phyloP scores from a whole-genome alignment of 495 filamentous ascomycete genomes.

The Ramalina peruviana region DNA sequence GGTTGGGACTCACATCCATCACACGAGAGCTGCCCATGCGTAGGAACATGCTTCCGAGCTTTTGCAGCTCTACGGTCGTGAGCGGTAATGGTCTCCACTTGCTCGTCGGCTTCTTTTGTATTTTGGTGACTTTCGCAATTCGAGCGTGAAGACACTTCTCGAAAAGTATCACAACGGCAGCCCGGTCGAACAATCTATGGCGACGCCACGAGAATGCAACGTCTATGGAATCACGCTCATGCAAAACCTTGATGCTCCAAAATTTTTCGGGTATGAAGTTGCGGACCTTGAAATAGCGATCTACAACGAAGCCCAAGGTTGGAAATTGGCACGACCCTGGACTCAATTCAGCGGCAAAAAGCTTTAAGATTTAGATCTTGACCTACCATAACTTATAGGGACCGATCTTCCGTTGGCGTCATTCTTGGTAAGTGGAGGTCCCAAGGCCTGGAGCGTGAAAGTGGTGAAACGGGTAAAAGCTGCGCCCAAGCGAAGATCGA shows the following conservation, averaged over 20 bases:
- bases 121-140: constrained; percentile 63
- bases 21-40: constrained; percentile 73
- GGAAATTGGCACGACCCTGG: constrained; percentile 92
- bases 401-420: constrained; percentile 23
- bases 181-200: constrained; percentile 74
- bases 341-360: neutral
- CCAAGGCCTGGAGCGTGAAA: constrained; percentile 51
- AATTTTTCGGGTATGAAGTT: constrained; percentile 90
- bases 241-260: constrained; percentile 80
- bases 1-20: constrained; percentile 45
- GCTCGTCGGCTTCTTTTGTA: constrained; percentile 78
- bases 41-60: constrained; percentile 78
- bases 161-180: constrained; percentile 64
- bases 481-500: constrained; percentile 82
- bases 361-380: neutral
- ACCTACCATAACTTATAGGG: constrained; percentile 72
- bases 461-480: constrained; percentile 88
- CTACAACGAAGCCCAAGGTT: constrained; percentile 91
- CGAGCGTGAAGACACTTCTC: constrained; percentile 73
- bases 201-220: constrained; percentile 80
- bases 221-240: constrained; percentile 59
- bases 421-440: constrained; percentile 32
- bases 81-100: constrained; percentile 90
- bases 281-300: constrained; percentile 80
- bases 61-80: constrained; percentile 97